Conservation (phyloP, 2,329 filamentous ascomycete species). For the Orbilia oligospora region DNA sequence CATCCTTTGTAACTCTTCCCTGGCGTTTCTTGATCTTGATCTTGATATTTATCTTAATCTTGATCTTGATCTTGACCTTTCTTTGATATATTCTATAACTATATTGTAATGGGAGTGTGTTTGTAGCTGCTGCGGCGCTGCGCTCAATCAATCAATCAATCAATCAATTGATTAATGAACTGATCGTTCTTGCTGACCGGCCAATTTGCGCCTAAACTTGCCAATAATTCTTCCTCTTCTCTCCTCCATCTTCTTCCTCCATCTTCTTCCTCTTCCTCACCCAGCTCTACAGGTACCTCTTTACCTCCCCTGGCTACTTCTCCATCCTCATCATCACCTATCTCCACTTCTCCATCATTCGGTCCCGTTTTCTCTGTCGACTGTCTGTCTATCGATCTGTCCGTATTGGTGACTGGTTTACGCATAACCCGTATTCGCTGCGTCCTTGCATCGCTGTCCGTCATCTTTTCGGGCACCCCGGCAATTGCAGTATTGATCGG, state of each 20-base stretch:
- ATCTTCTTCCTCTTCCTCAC: conserved; percentile 24
- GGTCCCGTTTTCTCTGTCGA: neutral
- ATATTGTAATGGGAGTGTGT: neutral
- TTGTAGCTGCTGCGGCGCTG: neutral
- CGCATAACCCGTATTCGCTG: neutral
- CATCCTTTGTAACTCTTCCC: neutral
- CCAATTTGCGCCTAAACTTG: conserved; percentile 25
- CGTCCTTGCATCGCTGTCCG: neutral
- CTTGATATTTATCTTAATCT: no score
- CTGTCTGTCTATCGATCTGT: neutral
- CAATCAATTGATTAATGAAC: neutral
- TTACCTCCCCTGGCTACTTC: neutral
- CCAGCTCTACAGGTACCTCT: neutral
- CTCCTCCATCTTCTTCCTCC: conserved; percentile 38
- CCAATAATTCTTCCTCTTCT: conserved; percentile 7
- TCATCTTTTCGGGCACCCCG: neutral
- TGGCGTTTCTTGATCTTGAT: no score
- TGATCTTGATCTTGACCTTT: no score
- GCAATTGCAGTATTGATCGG: neutral
- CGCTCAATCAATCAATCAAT: neutral
- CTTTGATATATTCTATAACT: no score
- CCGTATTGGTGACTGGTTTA: neutral
- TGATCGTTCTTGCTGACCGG: neutral
- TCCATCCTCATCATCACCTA: neutral
- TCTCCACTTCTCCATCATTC: neutral